Base-by-base conservation (phyloP, 306 rosid species). In the Glycine soja region DNA sequence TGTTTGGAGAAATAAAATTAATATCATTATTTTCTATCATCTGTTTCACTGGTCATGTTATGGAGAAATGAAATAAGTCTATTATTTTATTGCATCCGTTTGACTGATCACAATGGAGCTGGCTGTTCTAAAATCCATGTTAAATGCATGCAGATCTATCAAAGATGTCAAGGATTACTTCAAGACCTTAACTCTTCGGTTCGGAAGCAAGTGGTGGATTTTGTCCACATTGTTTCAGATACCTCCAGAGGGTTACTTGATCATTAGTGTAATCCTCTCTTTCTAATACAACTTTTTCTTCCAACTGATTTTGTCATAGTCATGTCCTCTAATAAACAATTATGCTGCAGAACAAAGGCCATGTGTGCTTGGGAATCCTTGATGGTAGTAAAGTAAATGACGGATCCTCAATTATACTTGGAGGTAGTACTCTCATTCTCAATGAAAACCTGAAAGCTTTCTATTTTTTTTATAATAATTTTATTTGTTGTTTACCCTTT, bases 291-390 rank as follows among this genome's bases (percentile, higher is more conserved):
- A 43, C 73, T 18, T 75, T 70, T 16, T 53, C 19, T 54, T 81
- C 75, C 63, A 18, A 71, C 19, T 19, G 10, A 7, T 78, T 70
- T 79, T 78, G 45, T 45, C 54, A 40, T 76, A 72, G 38, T 3
- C 38, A 16, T 48, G 19, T 40, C 42, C 70, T 78, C 68, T 54
- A 42, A 75, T 84, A 24, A 80, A 61, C 71, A 72, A 67, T 72
- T 76, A 40, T 80, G 71, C 15, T 88, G 80, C 90, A 93, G 97
- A 82, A 81, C 72, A 91, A 89, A 81, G 95, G 96, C 79, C 89
- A 93, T 73, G 93, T 93, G 45, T 93, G 97, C 89, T 88, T 93
- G 87, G 94, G 94, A 38, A 90, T 93, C 72, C 90, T 93, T 34
- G 94, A 93, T 3, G 96, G 96, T 75, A 88, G 92, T 71, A 78